Evolutionary conservation across 208 protist species (phyloP).

Genomic region (Crithidia brevicula): DNA sequence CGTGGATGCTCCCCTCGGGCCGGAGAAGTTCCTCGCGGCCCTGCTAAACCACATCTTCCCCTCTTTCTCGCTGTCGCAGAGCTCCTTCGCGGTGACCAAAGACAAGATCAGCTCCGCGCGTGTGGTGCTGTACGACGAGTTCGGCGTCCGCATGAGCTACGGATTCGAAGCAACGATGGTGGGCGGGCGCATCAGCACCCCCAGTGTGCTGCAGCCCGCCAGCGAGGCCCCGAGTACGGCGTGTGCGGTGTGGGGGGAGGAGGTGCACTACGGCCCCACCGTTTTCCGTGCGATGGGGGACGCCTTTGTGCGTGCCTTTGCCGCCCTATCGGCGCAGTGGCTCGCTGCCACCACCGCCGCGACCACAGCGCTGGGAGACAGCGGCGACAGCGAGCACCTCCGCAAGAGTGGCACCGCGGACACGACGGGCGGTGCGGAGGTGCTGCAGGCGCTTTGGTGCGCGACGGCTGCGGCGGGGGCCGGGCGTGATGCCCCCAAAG

Average conservation of each 20-base stretch:
- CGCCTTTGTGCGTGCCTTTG: constrained; percentile 28
- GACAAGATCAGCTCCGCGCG: constrained; percentile 89
- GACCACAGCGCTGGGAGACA: not conserved
- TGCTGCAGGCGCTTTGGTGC: constrained; percentile 25
- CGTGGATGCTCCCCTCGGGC: constrained; percentile 23
- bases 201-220: constrained; percentile 16
- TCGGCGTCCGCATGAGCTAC: constrained; percentile 94
- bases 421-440: not conserved
- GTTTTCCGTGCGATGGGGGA: constrained; percentile 36
- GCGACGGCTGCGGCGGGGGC: constrained; percentile 30
- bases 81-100: constrained; percentile 90
- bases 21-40: constrained; percentile 81
- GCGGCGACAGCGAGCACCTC: constrained; percentile 8
- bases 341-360: not conserved
- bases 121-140: constrained; percentile 92
- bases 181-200: constrained; percentile 55
- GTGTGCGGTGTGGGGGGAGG: not conserved
- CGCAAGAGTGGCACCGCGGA: not conserved
- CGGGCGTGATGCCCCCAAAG: constrained; percentile 21
- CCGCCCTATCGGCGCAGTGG: constrained; percentile 25
- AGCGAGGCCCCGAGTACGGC: not conserved
- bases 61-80: constrained; percentile 74
- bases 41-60: constrained; percentile 61
- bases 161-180: constrained; percentile 95
- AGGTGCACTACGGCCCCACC: constrained; percentile 29